A percentile compares a stretch with the other conserved stretches of the same genome.
These are phyloP conservation scores for Geranium rotundifolium DNA, from an alignment of 345 rosid species.

Conservation along the genomic window DNA sequence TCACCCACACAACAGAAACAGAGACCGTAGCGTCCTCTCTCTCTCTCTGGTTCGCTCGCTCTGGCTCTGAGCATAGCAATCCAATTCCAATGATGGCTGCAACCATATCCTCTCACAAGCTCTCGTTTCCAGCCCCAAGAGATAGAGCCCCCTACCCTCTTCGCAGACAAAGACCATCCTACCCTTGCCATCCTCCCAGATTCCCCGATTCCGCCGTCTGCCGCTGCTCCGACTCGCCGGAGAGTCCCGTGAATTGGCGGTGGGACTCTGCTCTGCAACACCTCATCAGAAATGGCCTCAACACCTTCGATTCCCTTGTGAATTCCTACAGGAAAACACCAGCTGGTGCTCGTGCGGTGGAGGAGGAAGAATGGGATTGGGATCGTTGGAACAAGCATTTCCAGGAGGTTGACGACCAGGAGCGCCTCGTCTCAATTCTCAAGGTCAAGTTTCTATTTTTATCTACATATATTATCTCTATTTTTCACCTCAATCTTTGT, in stretches of 20 bases:
- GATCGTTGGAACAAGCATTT: constrained; percentile 82
- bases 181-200: constrained; percentile 17
- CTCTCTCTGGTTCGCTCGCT: too few species aligned
- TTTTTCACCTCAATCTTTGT: not conserved
- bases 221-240: constrained; percentile 32
- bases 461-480: too few species aligned
- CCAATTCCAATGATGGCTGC: constrained; percentile 27
- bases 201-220: constrained; percentile 30
- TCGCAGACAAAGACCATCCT: constrained; percentile 26
- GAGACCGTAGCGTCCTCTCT: too few species aligned
- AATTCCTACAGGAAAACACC: constrained; percentile 12
- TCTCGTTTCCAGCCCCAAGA: constrained; percentile 23
- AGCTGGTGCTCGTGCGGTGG: not conserved
- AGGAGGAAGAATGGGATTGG: constrained; percentile 68
- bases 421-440: constrained; percentile 57
- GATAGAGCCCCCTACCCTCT: constrained; percentile 4
- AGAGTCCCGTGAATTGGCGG: constrained; percentile 16
- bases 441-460: constrained; percentile 30
- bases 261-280: constrained; percentile 58
- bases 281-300: constrained; percentile 35
- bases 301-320: constrained; percentile 44
- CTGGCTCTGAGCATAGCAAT: not conserved
- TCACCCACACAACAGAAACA: too few species aligned
- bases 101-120: constrained; percentile 45
- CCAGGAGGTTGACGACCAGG: constrained; percentile 64